A percentile compares a stretch with the other conserved stretches of the same genome.
phyloP scores from a whole-genome alignment of 139 green algal species.

The Chlamydomonas sp. region DNA sequence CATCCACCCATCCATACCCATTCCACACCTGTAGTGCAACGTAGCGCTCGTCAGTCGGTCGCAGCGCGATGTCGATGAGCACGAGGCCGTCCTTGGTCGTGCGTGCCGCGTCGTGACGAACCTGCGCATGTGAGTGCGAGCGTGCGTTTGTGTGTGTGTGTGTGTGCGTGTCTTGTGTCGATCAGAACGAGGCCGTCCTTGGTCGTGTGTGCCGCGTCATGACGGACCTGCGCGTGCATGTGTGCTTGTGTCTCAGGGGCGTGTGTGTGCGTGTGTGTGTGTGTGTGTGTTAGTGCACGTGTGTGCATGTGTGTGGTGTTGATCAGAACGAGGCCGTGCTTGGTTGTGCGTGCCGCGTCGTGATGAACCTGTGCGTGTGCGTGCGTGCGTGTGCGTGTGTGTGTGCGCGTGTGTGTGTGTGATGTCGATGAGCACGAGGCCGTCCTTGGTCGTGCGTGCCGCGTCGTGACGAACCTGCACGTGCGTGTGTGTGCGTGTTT shows the following conservation, averaged over 20 bases:
- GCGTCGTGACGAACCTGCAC: constrained; percentile 6
- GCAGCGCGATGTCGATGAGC: constrained; percentile 25
- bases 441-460: constrained; percentile 8
- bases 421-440: constrained; percentile 19
- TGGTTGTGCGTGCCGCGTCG: constrained; percentile 13
- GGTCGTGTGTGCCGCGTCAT: constrained; percentile 10
- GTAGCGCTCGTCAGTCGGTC: constrained; percentile 11
- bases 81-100: constrained; percentile 19
- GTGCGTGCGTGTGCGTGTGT: too few relatives aligned
- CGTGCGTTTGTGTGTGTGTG: too few relatives aligned
- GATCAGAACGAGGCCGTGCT: constrained; percentile 20
- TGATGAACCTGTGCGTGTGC: not conserved
- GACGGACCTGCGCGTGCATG: not conserved
- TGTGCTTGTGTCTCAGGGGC: too few relatives aligned
- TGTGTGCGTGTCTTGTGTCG: too few relatives aligned
- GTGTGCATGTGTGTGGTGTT: constrained; percentile 22
- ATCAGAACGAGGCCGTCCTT: constrained; percentile 16
- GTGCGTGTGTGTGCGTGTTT: too few relatives aligned
- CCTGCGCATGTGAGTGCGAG: too few relatives aligned
- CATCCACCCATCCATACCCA: not conserved
- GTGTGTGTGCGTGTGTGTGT: too few relatives aligned
- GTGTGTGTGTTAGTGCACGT: too few relatives aligned
- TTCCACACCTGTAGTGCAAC: constrained; percentile 21
- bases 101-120: constrained; percentile 12
- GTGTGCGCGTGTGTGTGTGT: too few relatives aligned